Percentiles rank a stretch among this genome's conserved stretches.
These are phyloP conservation scores for Vinca major DNA, from an alignment of 305 asterid species.

Conservation along the genomic window DNA sequence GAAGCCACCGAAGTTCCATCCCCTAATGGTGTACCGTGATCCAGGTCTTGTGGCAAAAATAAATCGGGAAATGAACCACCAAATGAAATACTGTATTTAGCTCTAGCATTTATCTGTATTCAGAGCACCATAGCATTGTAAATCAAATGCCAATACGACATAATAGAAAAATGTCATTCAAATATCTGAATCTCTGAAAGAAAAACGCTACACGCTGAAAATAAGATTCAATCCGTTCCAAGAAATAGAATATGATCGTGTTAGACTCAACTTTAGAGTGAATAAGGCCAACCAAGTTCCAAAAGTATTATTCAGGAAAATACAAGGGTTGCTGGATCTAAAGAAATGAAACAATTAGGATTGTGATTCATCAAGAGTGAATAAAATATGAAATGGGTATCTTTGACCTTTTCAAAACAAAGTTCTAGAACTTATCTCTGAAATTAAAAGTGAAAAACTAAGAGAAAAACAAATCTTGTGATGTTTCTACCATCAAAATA, in stretches of 20 bases:
- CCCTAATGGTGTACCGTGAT: slow-evolving; percentile 29
- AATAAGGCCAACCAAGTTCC: neutral
- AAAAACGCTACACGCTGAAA: neutral
- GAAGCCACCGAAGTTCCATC: slow-evolving; percentile 31
- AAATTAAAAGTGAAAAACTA: neutral
- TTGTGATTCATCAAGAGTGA: neutral
- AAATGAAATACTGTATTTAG: slow-evolving; percentile 71
- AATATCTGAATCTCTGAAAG: neutral
- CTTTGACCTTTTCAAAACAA: neutral
- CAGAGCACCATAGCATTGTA: slow-evolving; percentile 14
- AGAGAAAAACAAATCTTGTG: neutral
- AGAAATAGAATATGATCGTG: neutral
- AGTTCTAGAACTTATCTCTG: neutral
- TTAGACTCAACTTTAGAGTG: neutral
- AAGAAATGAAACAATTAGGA: neutral
- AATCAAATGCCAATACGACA: slow-evolving; percentile 3
- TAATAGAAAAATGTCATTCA: neutral
- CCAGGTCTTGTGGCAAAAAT: slow-evolving; percentile 50
- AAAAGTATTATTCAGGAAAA: neutral
- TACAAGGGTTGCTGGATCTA: neutral
- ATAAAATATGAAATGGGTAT: neutral
- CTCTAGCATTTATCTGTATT: slow-evolving; percentile 84
- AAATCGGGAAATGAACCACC: slow-evolving; percentile 81
- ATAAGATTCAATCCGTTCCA: neutral
- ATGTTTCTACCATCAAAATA: slow-evolving; percentile 1